Conservation (phyloP, 2,329 filamentous ascomycete species). For the Tricladium varicosporioides region DNA sequence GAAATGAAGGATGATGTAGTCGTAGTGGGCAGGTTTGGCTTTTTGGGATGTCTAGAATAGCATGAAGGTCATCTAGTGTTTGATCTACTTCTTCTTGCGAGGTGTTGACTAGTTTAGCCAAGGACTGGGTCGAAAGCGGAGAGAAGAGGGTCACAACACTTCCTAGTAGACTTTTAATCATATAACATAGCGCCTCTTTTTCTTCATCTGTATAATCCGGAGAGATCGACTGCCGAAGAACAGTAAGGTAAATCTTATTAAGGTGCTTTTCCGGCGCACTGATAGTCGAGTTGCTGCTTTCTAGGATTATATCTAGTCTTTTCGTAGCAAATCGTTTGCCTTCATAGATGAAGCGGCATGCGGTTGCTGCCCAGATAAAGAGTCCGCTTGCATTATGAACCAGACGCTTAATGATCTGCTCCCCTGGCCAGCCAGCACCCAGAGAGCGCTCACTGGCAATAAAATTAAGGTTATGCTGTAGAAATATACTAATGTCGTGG, state of each 20-base stretch:
- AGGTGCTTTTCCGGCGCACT: background rate
- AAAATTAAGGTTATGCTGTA: slow-evolving; percentile 7
- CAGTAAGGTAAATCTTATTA: no score
- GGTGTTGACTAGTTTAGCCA: background rate
- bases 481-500: slow-evolving; percentile 22
- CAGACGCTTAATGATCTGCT: slow-evolving; percentile 12
- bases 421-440: slow-evolving; percentile 9
- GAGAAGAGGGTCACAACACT: background rate
- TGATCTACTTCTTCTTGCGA: background rate
- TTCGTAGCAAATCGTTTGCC: slow-evolving; percentile 6
- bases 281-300: background rate
- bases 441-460: slow-evolving; percentile 9
- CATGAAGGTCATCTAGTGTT: slow-evolving; percentile 20
- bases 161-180: background rate
- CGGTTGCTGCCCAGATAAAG: no score
- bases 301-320: slow-evolving; percentile 9
- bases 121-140: background rate
- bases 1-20: background rate
- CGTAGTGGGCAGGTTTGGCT: slow-evolving; percentile 11
- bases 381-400: slow-evolving; percentile 18
- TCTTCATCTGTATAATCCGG: background rate
- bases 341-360: slow-evolving; percentile 17
- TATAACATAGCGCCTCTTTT: background rate
- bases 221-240: background rate
- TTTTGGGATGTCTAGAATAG: slow-evolving; percentile 30